Conservation (phyloP, 495 filamentous ascomycete species). For the Acidomyces sp. region DNA sequence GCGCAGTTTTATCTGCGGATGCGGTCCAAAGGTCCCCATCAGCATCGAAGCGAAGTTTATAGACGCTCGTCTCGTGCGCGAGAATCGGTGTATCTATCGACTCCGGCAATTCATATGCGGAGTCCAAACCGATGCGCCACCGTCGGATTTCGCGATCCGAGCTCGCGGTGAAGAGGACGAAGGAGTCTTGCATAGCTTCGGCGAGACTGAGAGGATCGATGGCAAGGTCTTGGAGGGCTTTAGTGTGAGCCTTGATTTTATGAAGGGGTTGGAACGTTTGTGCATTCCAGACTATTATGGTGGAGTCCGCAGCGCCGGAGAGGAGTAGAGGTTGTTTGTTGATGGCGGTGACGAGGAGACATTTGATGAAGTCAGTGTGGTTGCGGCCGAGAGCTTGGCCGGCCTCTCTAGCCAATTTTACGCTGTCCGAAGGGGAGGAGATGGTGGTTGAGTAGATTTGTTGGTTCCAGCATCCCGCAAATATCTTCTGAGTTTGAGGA, state of each 20-base stretch:
- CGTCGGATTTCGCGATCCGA: constrained; percentile 74
- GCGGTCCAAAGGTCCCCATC: constrained; percentile 78
- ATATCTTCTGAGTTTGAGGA: constrained; percentile 42
- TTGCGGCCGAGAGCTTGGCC: constrained; percentile 41
- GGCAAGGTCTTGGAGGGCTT: constrained; percentile 61
- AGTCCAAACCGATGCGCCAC: constrained; percentile 40
- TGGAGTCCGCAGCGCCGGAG: constrained; percentile 74
- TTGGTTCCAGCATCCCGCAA: constrained; percentile 91
- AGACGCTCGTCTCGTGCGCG: constrained; percentile 81
- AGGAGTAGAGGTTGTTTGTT: constrained; percentile 53
- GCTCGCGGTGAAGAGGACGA: constrained; percentile 60
- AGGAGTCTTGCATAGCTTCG: constrained; percentile 25
- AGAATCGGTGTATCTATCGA: constrained; percentile 43
- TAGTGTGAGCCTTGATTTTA: constrained; percentile 62
- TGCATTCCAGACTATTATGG: constrained; percentile 73
- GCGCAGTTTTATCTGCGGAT: constrained; percentile 70
- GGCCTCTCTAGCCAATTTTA: constrained; percentile 34
- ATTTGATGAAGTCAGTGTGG: constrained; percentile 85
- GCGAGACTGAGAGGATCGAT: constrained; percentile 48
- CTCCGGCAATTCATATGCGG: constrained; percentile 16
- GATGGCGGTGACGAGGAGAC: constrained; percentile 38
- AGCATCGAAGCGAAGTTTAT: constrained; percentile 54
- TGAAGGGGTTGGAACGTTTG: constrained; percentile 52
- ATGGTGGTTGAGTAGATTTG: constrained; percentile 49
- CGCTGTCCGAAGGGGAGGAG: constrained; percentile 35